These are phyloP conservation scores for Geotrichum fermentans DNA, from an alignment of 1,139 yeast genomes.

Conservation along the genomic window DNA sequence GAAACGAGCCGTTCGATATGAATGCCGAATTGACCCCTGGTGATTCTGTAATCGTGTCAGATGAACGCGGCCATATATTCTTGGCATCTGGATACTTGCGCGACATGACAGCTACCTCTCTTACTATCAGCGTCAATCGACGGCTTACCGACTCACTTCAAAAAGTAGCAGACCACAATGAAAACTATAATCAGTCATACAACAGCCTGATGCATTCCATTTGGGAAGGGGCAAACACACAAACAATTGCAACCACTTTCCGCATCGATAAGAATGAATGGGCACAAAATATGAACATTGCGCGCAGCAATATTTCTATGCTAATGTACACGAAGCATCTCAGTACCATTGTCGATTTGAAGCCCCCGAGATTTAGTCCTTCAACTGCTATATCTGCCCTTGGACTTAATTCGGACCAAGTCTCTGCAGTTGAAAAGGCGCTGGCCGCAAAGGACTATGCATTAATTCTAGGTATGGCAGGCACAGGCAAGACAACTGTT, in stretches of 20 bases:
- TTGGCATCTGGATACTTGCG: slow-evolving; percentile 59
- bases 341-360: slow-evolving; percentile 54
- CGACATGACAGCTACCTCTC: slow-evolving; percentile 36
- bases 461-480: slow-evolving; percentile 93
- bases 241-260: slow-evolving; percentile 35
- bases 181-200: slow-evolving; percentile 46
- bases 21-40: slow-evolving; percentile 29
- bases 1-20: slow-evolving; percentile 22
- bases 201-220: slow-evolving; percentile 42
- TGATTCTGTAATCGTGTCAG: slow-evolving; percentile 60
- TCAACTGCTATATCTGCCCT: background rate
- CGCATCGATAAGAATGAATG: slow-evolving; percentile 79
- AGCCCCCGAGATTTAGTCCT: slow-evolving; percentile 43
- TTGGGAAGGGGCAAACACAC: slow-evolving; percentile 20
- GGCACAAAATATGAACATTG: slow-evolving; percentile 67
- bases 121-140: slow-evolving; percentile 47
- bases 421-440: slow-evolving; percentile 59
- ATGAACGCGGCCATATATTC: slow-evolving; percentile 73
- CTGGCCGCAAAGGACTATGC: slow-evolving; percentile 68
- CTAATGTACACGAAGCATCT: slow-evolving; percentile 55
- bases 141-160: slow-evolving; percentile 46
- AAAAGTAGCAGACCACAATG: slow-evolving; percentile 43
- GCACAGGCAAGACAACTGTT: slow-evolving; percentile 95
- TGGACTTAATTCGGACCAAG: slow-evolving; percentile 62
- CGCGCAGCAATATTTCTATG: slow-evolving; percentile 69